These are phyloP conservation scores for Ceratobasidium sp. DNA, from an alignment of 1,284 basidiomycete genomes.

Conservation along the genomic window DNA sequence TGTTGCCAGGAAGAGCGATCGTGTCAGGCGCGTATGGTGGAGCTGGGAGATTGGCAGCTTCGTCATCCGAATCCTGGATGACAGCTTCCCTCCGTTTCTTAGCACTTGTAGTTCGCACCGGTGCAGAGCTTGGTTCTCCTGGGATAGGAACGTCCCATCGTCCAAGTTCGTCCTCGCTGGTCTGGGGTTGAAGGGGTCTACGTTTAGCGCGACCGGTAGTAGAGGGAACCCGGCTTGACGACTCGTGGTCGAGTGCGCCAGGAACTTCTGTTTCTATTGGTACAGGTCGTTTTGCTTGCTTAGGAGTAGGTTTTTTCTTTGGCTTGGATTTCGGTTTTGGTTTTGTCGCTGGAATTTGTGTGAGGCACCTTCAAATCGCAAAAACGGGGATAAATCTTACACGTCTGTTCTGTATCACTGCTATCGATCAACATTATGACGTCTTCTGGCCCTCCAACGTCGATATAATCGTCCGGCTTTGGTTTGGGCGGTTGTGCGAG, in stretches of 20 bases:
- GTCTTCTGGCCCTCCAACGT: conserved; percentile 42
- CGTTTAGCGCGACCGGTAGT: background rate
- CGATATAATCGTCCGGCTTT: conserved; percentile 19
- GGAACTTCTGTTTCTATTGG: background rate
- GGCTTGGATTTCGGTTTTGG: conserved; percentile 28
- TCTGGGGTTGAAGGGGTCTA: conserved; percentile 23
- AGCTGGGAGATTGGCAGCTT: background rate
- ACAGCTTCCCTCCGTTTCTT: conserved; percentile 26
- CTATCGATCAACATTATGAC: conserved; percentile 34
- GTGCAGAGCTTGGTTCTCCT: background rate
- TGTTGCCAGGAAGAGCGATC: background rate
- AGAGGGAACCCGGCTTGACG: background rate
- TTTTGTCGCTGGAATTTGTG: background rate
- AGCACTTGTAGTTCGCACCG: background rate
- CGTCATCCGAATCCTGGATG: conserved; percentile 11
- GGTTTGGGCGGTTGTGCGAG: conserved; percentile 26
- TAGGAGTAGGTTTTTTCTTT: conserved; percentile 29
- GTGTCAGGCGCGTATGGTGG: conserved; percentile 15
- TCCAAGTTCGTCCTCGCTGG: conserved; percentile 32
- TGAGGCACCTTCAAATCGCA: background rate
- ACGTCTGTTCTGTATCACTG: conserved; percentile 17
- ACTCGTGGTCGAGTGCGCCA: background rate
- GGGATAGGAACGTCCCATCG: conserved; percentile 29
- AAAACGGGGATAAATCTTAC: conserved; percentile 12
- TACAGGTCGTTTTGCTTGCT: background rate